Evolutionary conservation across 495 filamentous ascomycete species (phyloP), one percentile per base, ranked within the genome.

Genomic region (Astrothelium subdiscretum): DNA sequence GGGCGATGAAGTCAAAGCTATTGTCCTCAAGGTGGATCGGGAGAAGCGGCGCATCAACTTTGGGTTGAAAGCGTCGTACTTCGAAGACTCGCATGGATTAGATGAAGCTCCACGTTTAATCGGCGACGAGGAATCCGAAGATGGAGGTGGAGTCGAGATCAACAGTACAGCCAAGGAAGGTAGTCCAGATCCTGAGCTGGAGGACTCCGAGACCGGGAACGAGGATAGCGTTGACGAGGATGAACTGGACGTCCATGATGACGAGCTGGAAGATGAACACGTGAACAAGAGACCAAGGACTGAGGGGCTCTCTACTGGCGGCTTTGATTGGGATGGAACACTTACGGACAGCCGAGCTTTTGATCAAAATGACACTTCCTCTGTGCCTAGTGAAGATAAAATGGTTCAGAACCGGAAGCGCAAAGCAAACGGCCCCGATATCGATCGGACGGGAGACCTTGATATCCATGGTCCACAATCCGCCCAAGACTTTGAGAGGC

Each of bases 401-500:
- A 68, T 75, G 8, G 65, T 70, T 3, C 69, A 69, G 38, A 80
- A 80, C 67, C 91, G 85, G 76, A 96, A 90, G 78, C 95, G 88
- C 79, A 90, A 87, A 75, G 80, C 80, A 43, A 84, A 83, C 69
- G 89, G 88, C 75, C 78, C 86, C 11, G 87, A 89, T 69, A 89
- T 91, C 70, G 95, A 97, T 69, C 84, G 82, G 58, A 97, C 91
- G 20, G 94, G 88, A 31, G 88, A 95, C 65, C 81, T 97, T 5
- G 90, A 94, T 72, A 83, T 83, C 48, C 82, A 92, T 64, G 95
- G 92, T n/a, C 94, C 95, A 1, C 91, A 94, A 72, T 91, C 89
- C 1, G 82, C 87, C 20, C 85, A 86, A 59, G 94, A 97, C 72
- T 97, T 88, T 73, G 94, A 98, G 76, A 88, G 94, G 59, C 85